Evolutionary conservation across 495 filamentous ascomycete genomes (phyloP), one percentile per base, ranked within the genome.

Genomic region (Tuber indicum): DNA sequence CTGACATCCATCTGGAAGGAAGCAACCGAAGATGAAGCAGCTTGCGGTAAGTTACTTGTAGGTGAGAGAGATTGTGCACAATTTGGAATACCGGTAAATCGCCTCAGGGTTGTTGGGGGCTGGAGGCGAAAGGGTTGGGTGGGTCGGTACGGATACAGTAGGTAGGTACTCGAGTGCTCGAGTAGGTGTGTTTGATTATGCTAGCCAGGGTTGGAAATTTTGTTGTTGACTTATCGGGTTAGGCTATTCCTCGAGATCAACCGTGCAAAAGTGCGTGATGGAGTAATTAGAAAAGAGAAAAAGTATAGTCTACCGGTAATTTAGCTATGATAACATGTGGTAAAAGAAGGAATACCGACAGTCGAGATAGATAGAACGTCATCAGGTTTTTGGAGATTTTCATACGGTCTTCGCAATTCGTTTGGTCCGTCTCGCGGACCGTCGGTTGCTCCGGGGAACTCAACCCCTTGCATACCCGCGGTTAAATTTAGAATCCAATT

Each of bases 401-500:
- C 23, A 41, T 21, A 52, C 8, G 5, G 19, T 52, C 49, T 32
- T 32, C 58, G 26, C 52, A 2, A 66, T 66, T 66, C 12, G 58
- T 32, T 66, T 66, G 26, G 58, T 32, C 32, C 58, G 14, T 66
- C n/a, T 14, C 2, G 12, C 10, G 58, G 58, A 66, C 23, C 23
- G 52, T 14, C 58, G 26, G 58, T 66, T 32, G 58, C 26, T 66
- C 58, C 3, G 3, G 58, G 58, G n/a, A 66, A 32, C n/a, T 8
- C n/a, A 5, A 32, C 58, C 58, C 58, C 58, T 66, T 66, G 58
- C 58, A 66, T 66, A 66, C 58, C 58, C 58, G 58, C 58, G 49
- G n/a, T 66, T 66, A 32, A 58, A 58, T 58, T 58, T 58, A 58
- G 49, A 58, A 58, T 58, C 19, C 49, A 58, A 58, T 58, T 5